phyloP scores from a whole-genome alignment of 164 flowering plant species.

The Euptelea pleiosperma region DNA sequence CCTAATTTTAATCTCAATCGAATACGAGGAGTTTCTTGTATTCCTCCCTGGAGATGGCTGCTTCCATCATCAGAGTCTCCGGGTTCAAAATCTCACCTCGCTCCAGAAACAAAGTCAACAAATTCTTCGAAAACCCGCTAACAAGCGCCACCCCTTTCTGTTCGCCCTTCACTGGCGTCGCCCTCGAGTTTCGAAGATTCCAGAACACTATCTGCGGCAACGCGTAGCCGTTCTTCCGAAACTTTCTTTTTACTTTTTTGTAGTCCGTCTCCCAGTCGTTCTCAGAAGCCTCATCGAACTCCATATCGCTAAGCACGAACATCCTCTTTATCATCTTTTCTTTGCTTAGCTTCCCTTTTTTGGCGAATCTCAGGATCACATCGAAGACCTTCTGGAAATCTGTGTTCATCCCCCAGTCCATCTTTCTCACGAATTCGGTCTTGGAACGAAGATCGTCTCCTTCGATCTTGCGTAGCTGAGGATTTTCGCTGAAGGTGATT shows the following conservation, averaged over 20 bases:
- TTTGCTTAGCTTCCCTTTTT: constrained; percentile 1
- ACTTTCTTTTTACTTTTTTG: constrained; percentile 28
- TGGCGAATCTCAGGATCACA: constrained; percentile 5
- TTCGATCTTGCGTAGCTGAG: constrained; percentile 6
- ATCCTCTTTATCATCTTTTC: constrained; percentile 30
- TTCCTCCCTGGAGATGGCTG: constrained; percentile 23
- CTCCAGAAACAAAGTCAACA: constrained; percentile 35
- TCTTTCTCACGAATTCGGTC: background rate
- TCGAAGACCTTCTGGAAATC: constrained; percentile 20
- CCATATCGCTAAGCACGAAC: constrained; percentile 40
- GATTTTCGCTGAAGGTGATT: constrained; percentile 4
- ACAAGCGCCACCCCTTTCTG: constrained; percentile 37
- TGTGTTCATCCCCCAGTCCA: constrained; percentile 9
- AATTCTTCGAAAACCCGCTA: constrained; percentile 35
- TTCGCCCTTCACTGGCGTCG: constrained; percentile 30
- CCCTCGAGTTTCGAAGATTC: constrained; percentile 35
- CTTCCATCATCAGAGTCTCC: constrained; percentile 30
- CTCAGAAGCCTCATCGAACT: constrained; percentile 5
- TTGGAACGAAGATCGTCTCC: constrained; percentile 7
- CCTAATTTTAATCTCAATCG: constrained; percentile 26
- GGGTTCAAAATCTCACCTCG: constrained; percentile 26
- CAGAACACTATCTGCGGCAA: constrained; percentile 45
- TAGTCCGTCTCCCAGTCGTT: constrained; percentile 41
- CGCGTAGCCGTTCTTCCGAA: constrained; percentile 22
- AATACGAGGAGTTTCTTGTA: constrained; percentile 27